Evolutionary conservation across 176 grass and related monocot genomes (phyloP), one percentile per base, ranked within the genome.

Genomic region (Aegilops umbellulata): DNA sequence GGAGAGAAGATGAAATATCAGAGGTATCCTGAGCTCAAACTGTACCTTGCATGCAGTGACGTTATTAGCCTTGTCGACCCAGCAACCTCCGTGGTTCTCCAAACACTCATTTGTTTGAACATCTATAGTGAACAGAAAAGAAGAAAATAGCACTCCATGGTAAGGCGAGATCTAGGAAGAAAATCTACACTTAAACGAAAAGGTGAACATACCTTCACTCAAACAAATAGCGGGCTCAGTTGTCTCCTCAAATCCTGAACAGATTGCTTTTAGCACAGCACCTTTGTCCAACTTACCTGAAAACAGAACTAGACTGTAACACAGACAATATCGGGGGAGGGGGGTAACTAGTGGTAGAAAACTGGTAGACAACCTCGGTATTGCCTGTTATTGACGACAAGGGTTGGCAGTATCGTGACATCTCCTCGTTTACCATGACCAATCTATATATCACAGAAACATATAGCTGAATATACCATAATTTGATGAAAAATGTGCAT

Each of bases 21-120:
- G 36, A 36, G 58, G 49, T 14, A 70, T 81, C 11, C 38, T 3
- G 51, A 46, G 39, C 30, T 42, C 70, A 86, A 89, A 68, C 55
- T 76, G 24, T 88, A 97, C 95, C 92, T 84, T 94, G 95, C 95
- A 97, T 74, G 95, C 95, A 79, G 92, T 91, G 86, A 94, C 74
- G 29, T 91, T 92, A 84, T 77, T 88, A 91, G 44, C 88, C 64
- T 76, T 85, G 72, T 97, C 92, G 49, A 65, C 15, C 95, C 95
- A 97, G 86, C 95, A 97, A 85, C 95, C 95, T 76, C 95, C 95
- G 81, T 97, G 86, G 83, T 94, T 97, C 25, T 97, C 95, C 88
- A 97, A 91, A 87, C 95, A 97, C 72, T 97, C 95, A 89, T 97
- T 97, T 94, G 92, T 94, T 91, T 97, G 83, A 81, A 97, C 68